A percentile compares a stretch with the other conserved stretches of the same genome.
phyloP scores from a whole-genome alignment of 352 stramenopile species.

The Plasmopara halstedii region DNA sequence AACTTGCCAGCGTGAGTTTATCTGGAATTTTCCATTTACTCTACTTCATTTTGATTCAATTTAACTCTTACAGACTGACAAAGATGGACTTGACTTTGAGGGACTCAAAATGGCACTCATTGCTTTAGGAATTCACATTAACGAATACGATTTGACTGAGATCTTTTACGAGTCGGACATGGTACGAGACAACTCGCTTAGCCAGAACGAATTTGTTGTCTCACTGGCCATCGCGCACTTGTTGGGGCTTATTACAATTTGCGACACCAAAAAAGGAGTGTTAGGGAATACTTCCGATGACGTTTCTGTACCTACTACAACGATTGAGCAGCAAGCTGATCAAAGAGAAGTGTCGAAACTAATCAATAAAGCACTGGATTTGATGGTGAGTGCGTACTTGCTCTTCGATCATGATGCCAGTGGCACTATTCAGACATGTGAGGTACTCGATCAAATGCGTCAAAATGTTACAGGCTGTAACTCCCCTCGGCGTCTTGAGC shows the following conservation, averaged over 20 bases:
- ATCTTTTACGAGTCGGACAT: slow-evolving; percentile 89
- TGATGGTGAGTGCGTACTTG: slow-evolving; percentile 80
- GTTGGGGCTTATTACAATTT: slow-evolving; percentile 70
- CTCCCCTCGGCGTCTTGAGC: slow-evolving; percentile 31
- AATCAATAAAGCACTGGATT: slow-evolving; percentile 66
- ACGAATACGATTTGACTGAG: slow-evolving; percentile 58
- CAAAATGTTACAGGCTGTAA: slow-evolving; percentile 30
- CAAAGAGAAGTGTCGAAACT: slow-evolving; percentile 32
- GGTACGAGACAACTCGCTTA: slow-evolving; percentile 77
- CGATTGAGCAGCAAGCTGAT: slow-evolving; percentile 18
- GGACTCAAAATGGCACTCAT: slow-evolving; percentile 54
- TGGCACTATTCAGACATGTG: slow-evolving; percentile 70
- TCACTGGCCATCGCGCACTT: slow-evolving; percentile 81
- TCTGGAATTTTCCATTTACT: slow-evolving; percentile 1
- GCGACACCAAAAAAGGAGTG: slow-evolving; percentile 38
- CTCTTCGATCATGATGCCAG: slow-evolving; percentile 81
- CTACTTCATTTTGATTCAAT: neutral
- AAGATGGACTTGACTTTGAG: slow-evolving; percentile 56
- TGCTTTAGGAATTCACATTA: slow-evolving; percentile 53
- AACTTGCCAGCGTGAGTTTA: slow-evolving; percentile 44
- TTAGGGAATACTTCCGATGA: slow-evolving; percentile 31
- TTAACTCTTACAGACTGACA: slow-evolving; percentile 22
- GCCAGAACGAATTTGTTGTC: slow-evolving; percentile 81
- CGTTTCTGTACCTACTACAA: slow-evolving; percentile 19
- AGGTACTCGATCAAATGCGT: slow-evolving; percentile 61